phyloP scores from a whole-genome alignment of 257 asterid species.

The Solanum ossicruentum region DNA sequence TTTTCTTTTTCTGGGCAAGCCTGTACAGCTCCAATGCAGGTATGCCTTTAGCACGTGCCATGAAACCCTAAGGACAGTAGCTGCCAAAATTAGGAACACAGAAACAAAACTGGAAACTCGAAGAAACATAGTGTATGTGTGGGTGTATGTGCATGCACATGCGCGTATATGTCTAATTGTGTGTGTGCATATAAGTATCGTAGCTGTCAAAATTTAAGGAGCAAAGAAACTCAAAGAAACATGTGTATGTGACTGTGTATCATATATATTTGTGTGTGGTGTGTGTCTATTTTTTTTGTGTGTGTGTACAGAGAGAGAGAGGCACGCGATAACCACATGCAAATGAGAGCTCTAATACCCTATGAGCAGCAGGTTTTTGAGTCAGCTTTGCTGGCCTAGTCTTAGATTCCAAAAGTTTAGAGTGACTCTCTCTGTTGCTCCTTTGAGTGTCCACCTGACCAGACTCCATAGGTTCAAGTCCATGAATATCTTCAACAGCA shows the following conservation, averaged over 20 bases:
- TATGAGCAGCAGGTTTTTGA: slow-evolving; percentile 89
- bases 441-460: slow-evolving; percentile 17
- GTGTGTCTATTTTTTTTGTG: not conserved
- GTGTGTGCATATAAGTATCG: too few species aligned
- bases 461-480: slow-evolving; percentile 26
- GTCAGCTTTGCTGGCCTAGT: slow-evolving; percentile 37
- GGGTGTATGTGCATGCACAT: not conserved
- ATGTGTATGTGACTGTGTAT: too few species aligned
- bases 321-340: slow-evolving; percentile 2
- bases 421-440: slow-evolving; percentile 30
- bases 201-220: too few species aligned
- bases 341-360: slow-evolving; percentile 34
- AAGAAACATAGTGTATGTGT: not conserved
- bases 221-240: too few species aligned
- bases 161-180: not conserved
- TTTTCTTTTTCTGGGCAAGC: slow-evolving; percentile 86
- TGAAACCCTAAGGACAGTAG: slow-evolving; percentile 63
- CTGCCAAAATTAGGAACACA: not conserved
- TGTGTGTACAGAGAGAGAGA: not conserved
- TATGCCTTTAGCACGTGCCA: slow-evolving; percentile 99
- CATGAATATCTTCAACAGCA: slow-evolving; percentile 28
- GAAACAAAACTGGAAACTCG: not conserved
- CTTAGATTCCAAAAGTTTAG: slow-evolving; percentile 29
- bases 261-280: too few species aligned
- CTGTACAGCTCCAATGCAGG: slow-evolving; percentile 92